Conservation (phyloP, 2,329 filamentous ascomycete genomes). For the Phialophora expanda region DNA sequence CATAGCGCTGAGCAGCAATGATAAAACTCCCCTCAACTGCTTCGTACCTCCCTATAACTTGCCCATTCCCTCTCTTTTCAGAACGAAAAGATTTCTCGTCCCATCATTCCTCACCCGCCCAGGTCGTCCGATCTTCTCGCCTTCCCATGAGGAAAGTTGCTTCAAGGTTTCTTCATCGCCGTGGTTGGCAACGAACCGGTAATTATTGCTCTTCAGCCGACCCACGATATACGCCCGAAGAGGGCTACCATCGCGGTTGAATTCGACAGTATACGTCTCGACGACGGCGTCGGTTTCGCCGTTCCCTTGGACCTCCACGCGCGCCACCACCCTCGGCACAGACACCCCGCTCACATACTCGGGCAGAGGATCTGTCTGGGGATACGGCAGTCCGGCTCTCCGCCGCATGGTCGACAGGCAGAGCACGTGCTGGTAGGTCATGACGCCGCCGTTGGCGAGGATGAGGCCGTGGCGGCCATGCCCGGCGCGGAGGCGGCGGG, state of each 20-base stretch:
- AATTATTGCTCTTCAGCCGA: conserved; percentile 52
- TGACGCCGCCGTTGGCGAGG: conserved; percentile 68
- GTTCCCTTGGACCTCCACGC: conserved; percentile 51
- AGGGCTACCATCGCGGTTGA: conserved; percentile 57
- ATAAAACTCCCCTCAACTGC: background rate
- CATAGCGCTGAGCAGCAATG: background rate
- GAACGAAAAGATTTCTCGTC: conserved; percentile 49
- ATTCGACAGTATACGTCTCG: conserved; percentile 68
- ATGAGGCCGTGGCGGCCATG: conserved; percentile 60
- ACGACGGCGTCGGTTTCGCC: conserved; percentile 51
- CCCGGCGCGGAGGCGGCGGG: conserved; percentile 57
- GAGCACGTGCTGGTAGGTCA: conserved; percentile 69
- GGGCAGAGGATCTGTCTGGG: conserved; percentile 54
- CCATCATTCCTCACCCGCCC: conserved; percentile 52
- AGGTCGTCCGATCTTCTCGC: conserved; percentile 57
- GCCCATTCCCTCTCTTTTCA: conserved; percentile 30
- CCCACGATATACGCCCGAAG: conserved; percentile 59
- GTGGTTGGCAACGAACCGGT: conserved; percentile 64
- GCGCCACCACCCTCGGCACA: conserved; percentile 49
- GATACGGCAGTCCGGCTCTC: conserved; percentile 52
- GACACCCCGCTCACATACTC: conserved; percentile 49
- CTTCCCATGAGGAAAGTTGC: conserved; percentile 50
- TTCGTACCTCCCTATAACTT: conserved; percentile 27
- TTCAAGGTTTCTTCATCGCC: conserved; percentile 57
- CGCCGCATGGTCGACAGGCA: conserved; percentile 59